phyloP scores from a whole-genome alignment of 768 basidiomycete species.

The Pisolithus marmoratus region DNA sequence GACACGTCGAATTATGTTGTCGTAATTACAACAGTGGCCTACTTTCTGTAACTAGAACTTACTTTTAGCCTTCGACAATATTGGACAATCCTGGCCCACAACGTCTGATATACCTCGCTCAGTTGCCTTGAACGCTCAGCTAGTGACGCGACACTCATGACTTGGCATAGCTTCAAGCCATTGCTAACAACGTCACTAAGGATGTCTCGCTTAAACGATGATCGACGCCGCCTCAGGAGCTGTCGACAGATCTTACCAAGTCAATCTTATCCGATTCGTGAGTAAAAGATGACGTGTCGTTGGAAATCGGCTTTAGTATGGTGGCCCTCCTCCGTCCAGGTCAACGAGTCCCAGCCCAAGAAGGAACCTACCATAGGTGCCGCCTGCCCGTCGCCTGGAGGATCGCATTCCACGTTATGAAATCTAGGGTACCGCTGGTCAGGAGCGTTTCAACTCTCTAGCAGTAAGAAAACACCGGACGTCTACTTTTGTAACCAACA shows the following conservation, averaged over 20 bases:
- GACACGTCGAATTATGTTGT: no score
- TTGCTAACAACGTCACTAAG: slow-evolving; percentile 4
- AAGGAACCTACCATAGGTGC: slow-evolving; percentile 99
- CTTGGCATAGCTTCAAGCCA: no score
- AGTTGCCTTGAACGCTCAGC: no score
- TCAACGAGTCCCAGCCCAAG: slow-evolving; percentile 97
- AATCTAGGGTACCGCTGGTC: slow-evolving; percentile 95
- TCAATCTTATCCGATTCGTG: slow-evolving; percentile 97
- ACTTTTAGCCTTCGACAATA: no score
- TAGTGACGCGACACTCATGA: no score
- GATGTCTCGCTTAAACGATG: slow-evolving; percentile 41
- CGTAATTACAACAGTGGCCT: no score
- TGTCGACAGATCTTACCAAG: slow-evolving; percentile 88
- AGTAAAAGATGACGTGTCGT: slow-evolving; percentile 25
- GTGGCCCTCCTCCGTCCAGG: slow-evolving; percentile 36
- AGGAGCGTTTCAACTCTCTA: slow-evolving; percentile 96
- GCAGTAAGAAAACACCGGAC: slow-evolving; percentile 53
- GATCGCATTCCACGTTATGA: slow-evolving; percentile 92
- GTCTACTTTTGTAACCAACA: slow-evolving; percentile 4
- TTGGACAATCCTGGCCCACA: no score
- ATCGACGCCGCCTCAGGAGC: slow-evolving; percentile 69
- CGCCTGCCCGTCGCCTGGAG: slow-evolving; percentile 89
- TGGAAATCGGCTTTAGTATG: not conserved
- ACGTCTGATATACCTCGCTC: no score
- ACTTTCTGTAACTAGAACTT: no score